A percentile compares a stretch with the other conserved stretches of the same genome.
These are phyloP conservation scores for Fusarium burgessii DNA, from an alignment of 2,329 filamentous ascomycete species.

Conservation along the genomic window DNA sequence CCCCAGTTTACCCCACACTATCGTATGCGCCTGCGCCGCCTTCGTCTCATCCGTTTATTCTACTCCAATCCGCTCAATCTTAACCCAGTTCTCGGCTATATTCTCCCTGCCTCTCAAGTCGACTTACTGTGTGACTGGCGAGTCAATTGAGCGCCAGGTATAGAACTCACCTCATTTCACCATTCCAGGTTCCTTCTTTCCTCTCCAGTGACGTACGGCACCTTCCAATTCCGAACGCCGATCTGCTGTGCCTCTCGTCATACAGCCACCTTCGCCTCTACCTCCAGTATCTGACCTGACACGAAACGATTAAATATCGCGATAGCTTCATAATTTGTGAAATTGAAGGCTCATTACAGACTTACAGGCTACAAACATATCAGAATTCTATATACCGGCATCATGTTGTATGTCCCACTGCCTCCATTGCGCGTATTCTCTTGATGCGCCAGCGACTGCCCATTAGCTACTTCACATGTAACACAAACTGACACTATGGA, in stretches of 20 bases:
- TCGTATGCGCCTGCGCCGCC: constrained; percentile 24
- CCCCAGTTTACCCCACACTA: constrained; percentile 45
- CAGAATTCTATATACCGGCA: constrained; percentile 3
- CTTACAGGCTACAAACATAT: constrained; percentile 5
- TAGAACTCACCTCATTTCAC: background rate
- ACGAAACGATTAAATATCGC: constrained; percentile 26
- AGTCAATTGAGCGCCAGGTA: background rate
- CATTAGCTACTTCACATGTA: constrained; percentile 21
- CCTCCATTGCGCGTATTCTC: background rate
- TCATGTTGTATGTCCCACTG: constrained; percentile 46
- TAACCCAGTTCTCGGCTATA: constrained; percentile 29
- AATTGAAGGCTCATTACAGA: background rate
- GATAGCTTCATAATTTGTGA: constrained; percentile 8
- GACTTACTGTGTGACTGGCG: background rate
- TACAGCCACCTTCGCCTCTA: constrained; percentile 25
- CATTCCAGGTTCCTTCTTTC: background rate
- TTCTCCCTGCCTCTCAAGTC: constrained; percentile 20
- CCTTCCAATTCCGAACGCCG: constrained; percentile 22
- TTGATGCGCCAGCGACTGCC: constrained; percentile 2
- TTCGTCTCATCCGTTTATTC: constrained; percentile 23
- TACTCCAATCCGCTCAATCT: constrained; percentile 14
- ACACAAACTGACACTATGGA: constrained; percentile 39
- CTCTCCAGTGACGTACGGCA: background rate
- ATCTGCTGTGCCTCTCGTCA: constrained; percentile 32
- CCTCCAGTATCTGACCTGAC: background rate